A percentile compares a stretch with the other conserved stretches of the same genome.
These are phyloP conservation scores for Kazachstania sp. DNA, from an alignment of 1,139 yeast genomes.

Conservation along the genomic window DNA sequence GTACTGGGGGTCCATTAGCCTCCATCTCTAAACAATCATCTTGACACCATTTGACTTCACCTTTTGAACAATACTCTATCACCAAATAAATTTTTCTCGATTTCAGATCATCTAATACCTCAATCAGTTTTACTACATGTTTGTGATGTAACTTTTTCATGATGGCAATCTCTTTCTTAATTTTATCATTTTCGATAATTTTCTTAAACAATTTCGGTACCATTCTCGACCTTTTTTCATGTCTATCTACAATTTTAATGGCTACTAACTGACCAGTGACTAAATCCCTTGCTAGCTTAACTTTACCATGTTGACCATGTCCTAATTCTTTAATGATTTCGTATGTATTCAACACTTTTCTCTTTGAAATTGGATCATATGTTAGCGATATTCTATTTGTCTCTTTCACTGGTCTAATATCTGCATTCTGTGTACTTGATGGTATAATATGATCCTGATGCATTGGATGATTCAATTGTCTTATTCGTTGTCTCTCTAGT, in stretches of 20 bases:
- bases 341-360: conserved; percentile 81
- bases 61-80: conserved; percentile 82
- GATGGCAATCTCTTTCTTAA: conserved; percentile 87
- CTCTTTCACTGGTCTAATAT: conserved; percentile 54
- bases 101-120: conserved; percentile 80
- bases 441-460: conserved; percentile 32
- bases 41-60: conserved; percentile 77
- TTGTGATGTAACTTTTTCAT: conserved; percentile 91
- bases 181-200: conserved; percentile 40
- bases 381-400: conserved; percentile 74
- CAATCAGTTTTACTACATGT: conserved; percentile 77
- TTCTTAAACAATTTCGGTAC: conserved; percentile 17
- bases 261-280: conserved; percentile 72
- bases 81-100: conserved; percentile 85
- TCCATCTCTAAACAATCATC: conserved; percentile 38
- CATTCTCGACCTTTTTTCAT: conserved; percentile 33
- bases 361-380: conserved; percentile 78
- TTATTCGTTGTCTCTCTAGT: conserved; percentile 33
- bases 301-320: conserved; percentile 95
- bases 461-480: conserved; percentile 35
- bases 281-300: conserved; percentile 76
- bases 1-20: conserved; percentile 46
- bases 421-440: conserved; percentile 5
- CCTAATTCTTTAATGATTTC: conserved; percentile 86
- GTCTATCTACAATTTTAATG: conserved; percentile 82